Conservation (phyloP, 176 grass and related monocot genomes). For the Oryza nivara region DNA sequence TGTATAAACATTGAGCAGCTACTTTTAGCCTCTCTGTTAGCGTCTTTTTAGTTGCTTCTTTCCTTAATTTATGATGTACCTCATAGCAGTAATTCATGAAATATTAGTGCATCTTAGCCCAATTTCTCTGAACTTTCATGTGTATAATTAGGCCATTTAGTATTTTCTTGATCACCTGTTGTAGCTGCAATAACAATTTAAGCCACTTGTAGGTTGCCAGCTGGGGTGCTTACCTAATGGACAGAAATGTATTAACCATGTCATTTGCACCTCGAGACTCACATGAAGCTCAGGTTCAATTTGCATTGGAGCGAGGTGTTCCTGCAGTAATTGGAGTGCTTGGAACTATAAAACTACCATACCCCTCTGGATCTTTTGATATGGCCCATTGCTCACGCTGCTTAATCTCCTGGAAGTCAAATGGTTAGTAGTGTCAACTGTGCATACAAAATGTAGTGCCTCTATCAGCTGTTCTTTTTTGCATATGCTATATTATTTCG, state of each 20-base stretch:
- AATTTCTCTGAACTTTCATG: slow-evolving; percentile 18
- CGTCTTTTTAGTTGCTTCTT: slow-evolving; percentile 18
- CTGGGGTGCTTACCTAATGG: slow-evolving; percentile 81
- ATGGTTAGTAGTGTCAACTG: slow-evolving; percentile 55
- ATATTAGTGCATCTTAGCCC: slow-evolving; percentile 1
- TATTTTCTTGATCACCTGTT: slow-evolving; percentile 25
- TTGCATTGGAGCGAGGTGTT: slow-evolving; percentile 81
- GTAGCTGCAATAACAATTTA: slow-evolving; percentile 36
- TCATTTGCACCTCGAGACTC: slow-evolving; percentile 82
- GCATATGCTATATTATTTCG: slow-evolving; percentile 20
- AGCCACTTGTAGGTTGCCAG: slow-evolving; percentile 57
- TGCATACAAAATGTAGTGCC: slow-evolving; percentile 1
- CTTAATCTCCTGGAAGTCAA: slow-evolving; percentile 73
- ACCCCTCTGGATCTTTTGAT: slow-evolving; percentile 77
- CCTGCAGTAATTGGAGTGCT: slow-evolving; percentile 84
- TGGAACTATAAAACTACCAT: slow-evolving; percentile 82
- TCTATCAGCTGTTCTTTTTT: not conserved
- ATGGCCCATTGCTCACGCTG: slow-evolving; percentile 86
- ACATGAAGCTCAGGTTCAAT: slow-evolving; percentile 74
- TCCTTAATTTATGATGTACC: slow-evolving; percentile 22
- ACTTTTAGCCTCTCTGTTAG: not conserved
- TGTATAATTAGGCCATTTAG: not conserved
- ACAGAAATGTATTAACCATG: slow-evolving; percentile 84
- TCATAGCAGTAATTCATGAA: slow-evolving; percentile 32
- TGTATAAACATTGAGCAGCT: not conserved